Evolutionary conservation across 2,329 filamentous ascomycete genomes (phyloP).

Genomic region (Pseudogymnoascus sp.): DNA sequence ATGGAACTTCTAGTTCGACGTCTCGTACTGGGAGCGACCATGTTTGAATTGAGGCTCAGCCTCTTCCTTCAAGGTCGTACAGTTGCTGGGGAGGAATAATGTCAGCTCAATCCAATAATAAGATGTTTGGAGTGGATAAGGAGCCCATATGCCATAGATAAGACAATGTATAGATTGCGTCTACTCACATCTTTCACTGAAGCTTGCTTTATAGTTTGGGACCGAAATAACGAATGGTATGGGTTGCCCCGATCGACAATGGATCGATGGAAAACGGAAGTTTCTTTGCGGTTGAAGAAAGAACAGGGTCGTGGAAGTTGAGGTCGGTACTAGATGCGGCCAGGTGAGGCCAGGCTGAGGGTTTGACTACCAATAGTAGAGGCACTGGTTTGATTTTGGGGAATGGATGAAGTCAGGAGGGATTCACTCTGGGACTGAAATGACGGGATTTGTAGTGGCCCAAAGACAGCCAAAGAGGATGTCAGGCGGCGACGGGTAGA

Average conservation of each 20-base stretch:
- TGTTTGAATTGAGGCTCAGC: background rate
- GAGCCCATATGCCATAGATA: background rate
- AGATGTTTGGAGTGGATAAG: background rate
- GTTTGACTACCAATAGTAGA: background rate
- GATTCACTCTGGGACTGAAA: background rate
- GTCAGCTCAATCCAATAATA: background rate
- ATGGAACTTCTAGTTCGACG: slow-evolving; percentile 8
- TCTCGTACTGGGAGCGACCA: background rate
- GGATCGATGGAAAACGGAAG: background rate
- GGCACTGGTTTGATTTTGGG: background rate
- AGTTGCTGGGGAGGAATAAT: background rate
- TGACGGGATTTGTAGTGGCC: background rate
- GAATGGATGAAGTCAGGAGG: background rate
- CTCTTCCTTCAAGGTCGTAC: background rate
- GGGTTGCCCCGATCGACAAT: background rate
- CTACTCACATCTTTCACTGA: background rate
- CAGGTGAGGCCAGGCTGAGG: background rate
- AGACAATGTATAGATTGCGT: background rate
- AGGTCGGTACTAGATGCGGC: background rate
- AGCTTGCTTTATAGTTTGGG: background rate
- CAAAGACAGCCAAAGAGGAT: background rate
- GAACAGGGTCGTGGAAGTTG: background rate
- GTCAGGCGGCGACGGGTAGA: slow-evolving; percentile 2
- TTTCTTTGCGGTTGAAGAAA: background rate
- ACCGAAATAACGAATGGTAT: background rate